Percentiles rank a stretch among this genome's conserved stretches.
phyloP scores from a whole-genome alignment of 2,329 filamentous ascomycete species.

The Graphilbum ipis-grandicollis region DNA sequence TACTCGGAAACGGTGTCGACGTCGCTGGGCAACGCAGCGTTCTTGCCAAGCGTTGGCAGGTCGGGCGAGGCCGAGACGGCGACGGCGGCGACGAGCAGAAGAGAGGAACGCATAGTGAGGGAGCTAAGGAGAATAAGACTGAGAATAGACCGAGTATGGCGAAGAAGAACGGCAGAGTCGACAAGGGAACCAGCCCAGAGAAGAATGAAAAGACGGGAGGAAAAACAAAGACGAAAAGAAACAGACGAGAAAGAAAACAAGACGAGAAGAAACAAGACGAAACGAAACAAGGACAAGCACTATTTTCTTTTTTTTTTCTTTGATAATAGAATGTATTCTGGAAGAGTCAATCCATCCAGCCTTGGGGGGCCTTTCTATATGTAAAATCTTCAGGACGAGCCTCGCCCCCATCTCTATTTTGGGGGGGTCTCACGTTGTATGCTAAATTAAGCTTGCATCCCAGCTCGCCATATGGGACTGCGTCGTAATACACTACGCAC shows the following conservation, averaged over 20 bases:
- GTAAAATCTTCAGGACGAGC: no score
- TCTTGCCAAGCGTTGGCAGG: conserved; percentile 26
- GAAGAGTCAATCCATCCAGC: no score
- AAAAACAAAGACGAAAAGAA: conserved; percentile 1
- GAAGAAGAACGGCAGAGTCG: conserved; percentile 1
- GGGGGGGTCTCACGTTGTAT: neutral
- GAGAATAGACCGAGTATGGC: neutral
- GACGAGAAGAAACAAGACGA: no score
- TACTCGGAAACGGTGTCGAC: conserved; percentile 36
- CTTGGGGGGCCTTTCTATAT: no score
- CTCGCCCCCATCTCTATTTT: no score
- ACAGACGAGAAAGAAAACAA: neutral
- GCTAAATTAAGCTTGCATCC: neutral
- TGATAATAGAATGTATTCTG: no score
- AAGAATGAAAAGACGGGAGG: neutral
- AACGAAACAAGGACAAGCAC: no score
- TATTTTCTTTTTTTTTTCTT: no score
- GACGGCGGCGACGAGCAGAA: conserved; percentile 24
- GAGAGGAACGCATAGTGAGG: conserved; percentile 30
- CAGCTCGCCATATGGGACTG: no score
- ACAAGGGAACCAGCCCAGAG: neutral
- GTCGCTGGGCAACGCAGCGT: conserved; percentile 20
- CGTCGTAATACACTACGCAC: no score
- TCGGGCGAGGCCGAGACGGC: conserved; percentile 26
- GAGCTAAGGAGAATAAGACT: conserved; percentile 4